Conservation (phyloP, 176 grass and related monocot genomes). For the Eragrostis curvula region DNA sequence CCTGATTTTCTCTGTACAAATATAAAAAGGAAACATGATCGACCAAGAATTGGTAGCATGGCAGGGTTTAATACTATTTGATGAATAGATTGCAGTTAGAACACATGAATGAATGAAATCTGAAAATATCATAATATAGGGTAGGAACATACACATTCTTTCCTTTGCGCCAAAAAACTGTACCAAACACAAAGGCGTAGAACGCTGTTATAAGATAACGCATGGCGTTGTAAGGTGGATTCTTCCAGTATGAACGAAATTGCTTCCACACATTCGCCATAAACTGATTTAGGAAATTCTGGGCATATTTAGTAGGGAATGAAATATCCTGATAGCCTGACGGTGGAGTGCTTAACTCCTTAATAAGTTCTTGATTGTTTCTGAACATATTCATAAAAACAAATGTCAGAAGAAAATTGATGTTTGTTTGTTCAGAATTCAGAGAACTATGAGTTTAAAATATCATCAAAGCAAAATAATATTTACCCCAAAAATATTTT, state of each 20-base stretch:
- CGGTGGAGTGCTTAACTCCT: conserved; percentile 66
- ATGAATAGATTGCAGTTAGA: too few relatives aligned
- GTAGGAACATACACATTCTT: conserved; percentile 59
- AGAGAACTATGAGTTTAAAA: conserved; percentile 8
- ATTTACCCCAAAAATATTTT: not conserved
- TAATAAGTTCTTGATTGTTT: conserved; percentile 69
- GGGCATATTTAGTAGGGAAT: conserved; percentile 85
- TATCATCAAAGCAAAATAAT: not conserved
- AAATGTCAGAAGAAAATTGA: not conserved
- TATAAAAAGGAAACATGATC: conserved; percentile 13
- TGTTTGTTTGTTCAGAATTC: conserved; percentile 4
- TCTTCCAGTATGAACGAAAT: conserved; percentile 86
- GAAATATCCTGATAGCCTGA: conserved; percentile 64
- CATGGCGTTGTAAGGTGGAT: conserved; percentile 82
- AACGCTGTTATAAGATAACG: conserved; percentile 73
- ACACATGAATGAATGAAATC: conserved; percentile 3
- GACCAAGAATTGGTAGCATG: conserved; percentile 48
- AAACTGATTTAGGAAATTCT: conserved; percentile 46
- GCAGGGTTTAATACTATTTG: conserved; percentile 1
- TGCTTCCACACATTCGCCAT: conserved; percentile 81
- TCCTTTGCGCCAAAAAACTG: conserved; percentile 82
- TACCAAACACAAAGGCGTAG: conserved; percentile 79
- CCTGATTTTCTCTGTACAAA: conserved; percentile 56
- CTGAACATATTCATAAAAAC: conserved; percentile 39
- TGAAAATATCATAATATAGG: not conserved